Evolutionary conservation across 2,329 filamentous ascomycete genomes (phyloP), one percentile per base, ranked within the genome.

Genomic region (Aspergillus quadrilineatus): DNA sequence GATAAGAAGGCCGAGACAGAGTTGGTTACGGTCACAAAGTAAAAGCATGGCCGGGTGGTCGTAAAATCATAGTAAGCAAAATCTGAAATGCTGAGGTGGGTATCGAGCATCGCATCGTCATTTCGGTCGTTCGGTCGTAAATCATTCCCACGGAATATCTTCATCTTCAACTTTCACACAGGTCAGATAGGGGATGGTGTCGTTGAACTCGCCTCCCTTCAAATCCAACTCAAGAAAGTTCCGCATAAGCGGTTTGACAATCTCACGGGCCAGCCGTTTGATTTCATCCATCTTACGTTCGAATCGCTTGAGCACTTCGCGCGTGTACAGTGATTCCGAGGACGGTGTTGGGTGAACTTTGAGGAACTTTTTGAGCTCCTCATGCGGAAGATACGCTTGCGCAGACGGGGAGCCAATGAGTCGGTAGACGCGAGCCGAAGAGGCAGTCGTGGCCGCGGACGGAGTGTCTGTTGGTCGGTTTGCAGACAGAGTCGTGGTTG

Each of bases 321-420:
- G 83, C 44, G 84, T 90, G 75, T 97, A 96, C 6, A 93, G 75
- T 17, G 72, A 69, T 30, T 71, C 75, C 0, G 94, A 89, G 4
- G 75, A 73, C 1, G 69, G 65, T 5, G 73, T 73, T 0, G 90
- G 89, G 9, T 85, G 87, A 22, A 93, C 78, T 71, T 96, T 95
- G 51, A 97, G 81, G 67, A 97, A 97, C 22, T 85, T 85, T 74
- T 96, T 97, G 70, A 93, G 89, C 62, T 96, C 92, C 63, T 96
- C 92, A 70, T 93, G 91, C 1, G 79, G 75, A 4, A 97, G 83
- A 69, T 94, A 97, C 0, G 82, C 79, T 8, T 81, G 73, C 0
- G 84, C 77, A 4, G 78, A 78, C 2, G 83, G 77, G 4, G 84
- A 82, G 32, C 91, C 92, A 7, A 97, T 80, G 1, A 88, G 82